Conservation (phyloP, 2,329 filamentous ascomycete species). For the Microsporum canis region DNA sequence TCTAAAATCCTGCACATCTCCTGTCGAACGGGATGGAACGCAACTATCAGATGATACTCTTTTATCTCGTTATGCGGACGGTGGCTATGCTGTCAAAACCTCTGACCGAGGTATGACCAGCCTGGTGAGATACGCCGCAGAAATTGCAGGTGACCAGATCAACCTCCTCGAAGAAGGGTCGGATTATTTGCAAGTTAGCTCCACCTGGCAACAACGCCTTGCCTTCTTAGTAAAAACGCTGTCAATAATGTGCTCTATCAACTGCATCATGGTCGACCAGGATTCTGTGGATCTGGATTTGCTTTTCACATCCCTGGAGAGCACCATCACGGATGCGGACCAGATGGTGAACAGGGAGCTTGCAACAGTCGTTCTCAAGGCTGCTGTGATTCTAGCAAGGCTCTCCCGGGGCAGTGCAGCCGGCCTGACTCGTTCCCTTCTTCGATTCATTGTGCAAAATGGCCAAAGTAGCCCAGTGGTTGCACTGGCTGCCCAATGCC, state of each 20-base stretch:
- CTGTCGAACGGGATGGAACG: conserved; percentile 55
- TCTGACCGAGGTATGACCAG: conserved; percentile 19
- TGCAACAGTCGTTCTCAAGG: conserved; percentile 66
- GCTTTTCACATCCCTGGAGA: conserved; percentile 75
- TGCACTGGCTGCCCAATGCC: conserved; percentile 65
- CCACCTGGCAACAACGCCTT: conserved; percentile 73
- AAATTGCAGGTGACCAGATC: conserved; percentile 71
- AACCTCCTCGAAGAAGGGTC: conserved; percentile 75
- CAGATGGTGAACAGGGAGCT: conserved; percentile 74
- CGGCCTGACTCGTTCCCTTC: conserved; percentile 64
- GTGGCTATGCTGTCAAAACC: conserved; percentile 38
- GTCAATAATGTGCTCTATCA: conserved; percentile 71
- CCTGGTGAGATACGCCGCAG: conserved; percentile 50
- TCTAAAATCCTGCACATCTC: conserved; percentile 64
- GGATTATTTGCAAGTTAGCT: conserved; percentile 79
- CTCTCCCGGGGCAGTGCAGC: conserved; percentile 62
- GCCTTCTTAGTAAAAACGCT: conserved; percentile 77
- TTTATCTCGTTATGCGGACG: conserved; percentile 60
- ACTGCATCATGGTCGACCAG: conserved; percentile 72
- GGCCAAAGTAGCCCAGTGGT: conserved; percentile 59
- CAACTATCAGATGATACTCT: conserved; percentile 52
- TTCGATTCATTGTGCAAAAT: conserved; percentile 79
- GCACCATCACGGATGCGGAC: conserved; percentile 61
- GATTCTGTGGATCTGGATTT: conserved; percentile 67
- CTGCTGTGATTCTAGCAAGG: conserved; percentile 69